Evolutionary conservation across 306 rosid species (phyloP), one percentile per base, ranked within the genome.

Genomic region (Luffa aegyptiaca): DNA sequence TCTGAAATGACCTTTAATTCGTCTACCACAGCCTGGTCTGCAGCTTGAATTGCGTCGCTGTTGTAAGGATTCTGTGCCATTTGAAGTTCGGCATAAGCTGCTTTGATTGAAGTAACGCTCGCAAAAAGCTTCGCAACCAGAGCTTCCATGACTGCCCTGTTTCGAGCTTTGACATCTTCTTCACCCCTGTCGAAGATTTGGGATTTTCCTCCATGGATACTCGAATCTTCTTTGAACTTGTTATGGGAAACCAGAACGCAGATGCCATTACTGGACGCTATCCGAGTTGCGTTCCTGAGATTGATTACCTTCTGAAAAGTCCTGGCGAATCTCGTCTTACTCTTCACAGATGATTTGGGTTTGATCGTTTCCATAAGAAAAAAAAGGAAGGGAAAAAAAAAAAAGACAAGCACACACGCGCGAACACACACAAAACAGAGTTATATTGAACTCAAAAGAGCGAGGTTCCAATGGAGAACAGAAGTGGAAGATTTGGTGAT

Each of bases 61-160:
- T 89, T 87, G 88, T 95, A 95, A 1, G 99, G 99, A 62, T 86
- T 83, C 72, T 95, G 99, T 44, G 99, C 99, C 92, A 93, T 95
- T 85, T 95, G 97, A 45, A 95, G 93, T 81, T 95, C 96, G 0
- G 97, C 99, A 9, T 95, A 95, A 6, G 97, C 84, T 12, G 99
- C 97, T 90, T 95, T 95, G 21, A 95, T 95, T 76, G 97, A 82
- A 1, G 99, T 91, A n/a, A 95, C 87, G 1, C 89, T 91, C 0
- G 99, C 97, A 37, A 95, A 95, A 70, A 95, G 97, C 86, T 93
- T 91, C 0, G 99, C 97, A 4, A 87, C 84, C 20, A 93, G 77
- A 77, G 99, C 99, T 80, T 95, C 97, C 92, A 93, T 84, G 31
- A 92, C 83, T 1, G 96, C 97, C 80, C 83, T 88, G 82, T 83